Conservation (phyloP, 352 stramenopile species). For the Phytopythium oedochilum region DNA sequence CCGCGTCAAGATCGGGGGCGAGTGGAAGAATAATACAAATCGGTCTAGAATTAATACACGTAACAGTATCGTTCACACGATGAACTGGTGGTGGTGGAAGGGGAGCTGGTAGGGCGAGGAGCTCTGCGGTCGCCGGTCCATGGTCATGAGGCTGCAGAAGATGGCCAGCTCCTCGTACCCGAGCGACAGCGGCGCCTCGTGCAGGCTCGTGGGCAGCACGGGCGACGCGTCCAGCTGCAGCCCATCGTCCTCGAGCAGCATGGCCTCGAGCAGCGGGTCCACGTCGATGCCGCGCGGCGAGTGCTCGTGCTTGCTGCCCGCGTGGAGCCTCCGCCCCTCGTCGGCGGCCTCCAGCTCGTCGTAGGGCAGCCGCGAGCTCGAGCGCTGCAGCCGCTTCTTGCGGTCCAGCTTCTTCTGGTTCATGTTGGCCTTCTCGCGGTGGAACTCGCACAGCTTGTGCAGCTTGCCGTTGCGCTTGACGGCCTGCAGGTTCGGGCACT, state of each 20-base stretch:
- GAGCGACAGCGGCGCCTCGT: slow-evolving; percentile 57
- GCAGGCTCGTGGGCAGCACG: slow-evolving; percentile 46
- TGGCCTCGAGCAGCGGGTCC: slow-evolving; percentile 18
- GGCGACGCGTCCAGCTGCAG: slow-evolving; percentile 6
- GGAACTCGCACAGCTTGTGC: slow-evolving; percentile 84
- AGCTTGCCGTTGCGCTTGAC: slow-evolving; percentile 81
- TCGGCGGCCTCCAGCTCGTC: slow-evolving; percentile 34
- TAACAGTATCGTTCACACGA: slow-evolving; percentile 28
- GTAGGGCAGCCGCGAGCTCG: slow-evolving; percentile 23
- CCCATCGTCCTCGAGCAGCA: slow-evolving; percentile 11
- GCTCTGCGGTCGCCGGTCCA: slow-evolving; percentile 35
- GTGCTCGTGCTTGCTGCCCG: slow-evolving; percentile 11
- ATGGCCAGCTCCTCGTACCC: slow-evolving; percentile 65
- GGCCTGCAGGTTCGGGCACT: slow-evolving; percentile 75
- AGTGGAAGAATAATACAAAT: neutral
- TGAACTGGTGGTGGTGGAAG: slow-evolving; percentile 15
- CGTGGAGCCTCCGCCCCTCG: no score
- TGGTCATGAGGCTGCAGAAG: slow-evolving; percentile 79
- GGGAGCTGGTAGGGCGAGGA: slow-evolving; percentile 14
- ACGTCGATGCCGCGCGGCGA: slow-evolving; percentile 56
- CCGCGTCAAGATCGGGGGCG: no score
- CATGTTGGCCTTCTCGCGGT: slow-evolving; percentile 77
- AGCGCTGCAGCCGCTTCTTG: slow-evolving; percentile 73
- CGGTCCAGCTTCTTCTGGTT: slow-evolving; percentile 86
- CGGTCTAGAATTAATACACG: neutral